A percentile compares a stretch with the other conserved stretches of the same genome.
These are phyloP conservation scores for Nicotiana obtusifolia DNA, from an alignment of 257 asterid genomes.

Conservation along the genomic window DNA sequence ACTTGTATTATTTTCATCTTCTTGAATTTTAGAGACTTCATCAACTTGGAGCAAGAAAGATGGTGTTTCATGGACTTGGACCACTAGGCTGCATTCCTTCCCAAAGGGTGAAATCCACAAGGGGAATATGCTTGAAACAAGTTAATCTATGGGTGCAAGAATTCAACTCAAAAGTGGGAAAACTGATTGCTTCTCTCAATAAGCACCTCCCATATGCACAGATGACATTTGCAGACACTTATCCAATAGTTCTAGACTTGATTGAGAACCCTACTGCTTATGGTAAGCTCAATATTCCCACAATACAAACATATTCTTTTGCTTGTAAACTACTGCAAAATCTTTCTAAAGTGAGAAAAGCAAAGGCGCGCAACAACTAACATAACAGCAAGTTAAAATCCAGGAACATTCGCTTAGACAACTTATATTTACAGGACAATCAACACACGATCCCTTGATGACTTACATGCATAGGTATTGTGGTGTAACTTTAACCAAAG, in stretches of 20 bases:
- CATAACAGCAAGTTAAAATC: not conserved
- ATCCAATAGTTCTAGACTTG: conserved; percentile 43
- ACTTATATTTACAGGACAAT: not conserved
- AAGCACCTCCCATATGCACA: conserved; percentile 54
- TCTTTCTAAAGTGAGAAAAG: not conserved
- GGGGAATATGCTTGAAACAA: conserved; percentile 53
- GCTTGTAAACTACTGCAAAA: not conserved
- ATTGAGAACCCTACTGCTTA: conserved; percentile 57
- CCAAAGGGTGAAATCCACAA: conserved; percentile 51
- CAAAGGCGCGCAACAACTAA: not conserved
- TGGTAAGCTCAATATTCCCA: conserved; percentile 29
- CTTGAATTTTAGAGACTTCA: conserved; percentile 39
- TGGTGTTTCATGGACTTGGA: conserved; percentile 63
- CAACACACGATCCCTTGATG: not conserved
- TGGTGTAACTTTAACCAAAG: no score
- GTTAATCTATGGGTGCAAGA: conserved; percentile 58
- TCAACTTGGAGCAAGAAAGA: conserved; percentile 67
- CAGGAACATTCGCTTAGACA: no score
- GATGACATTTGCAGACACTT: conserved; percentile 56
- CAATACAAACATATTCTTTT: not conserved
- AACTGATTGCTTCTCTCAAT: conserved; percentile 32
- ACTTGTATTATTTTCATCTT: not conserved
- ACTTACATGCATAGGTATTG: no score
- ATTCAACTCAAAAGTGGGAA: conserved; percentile 55
- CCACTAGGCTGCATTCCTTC: conserved; percentile 87